phyloP scores from a whole-genome alignment of 169 alveolate species.

The Babesia gibsoni region DNA sequence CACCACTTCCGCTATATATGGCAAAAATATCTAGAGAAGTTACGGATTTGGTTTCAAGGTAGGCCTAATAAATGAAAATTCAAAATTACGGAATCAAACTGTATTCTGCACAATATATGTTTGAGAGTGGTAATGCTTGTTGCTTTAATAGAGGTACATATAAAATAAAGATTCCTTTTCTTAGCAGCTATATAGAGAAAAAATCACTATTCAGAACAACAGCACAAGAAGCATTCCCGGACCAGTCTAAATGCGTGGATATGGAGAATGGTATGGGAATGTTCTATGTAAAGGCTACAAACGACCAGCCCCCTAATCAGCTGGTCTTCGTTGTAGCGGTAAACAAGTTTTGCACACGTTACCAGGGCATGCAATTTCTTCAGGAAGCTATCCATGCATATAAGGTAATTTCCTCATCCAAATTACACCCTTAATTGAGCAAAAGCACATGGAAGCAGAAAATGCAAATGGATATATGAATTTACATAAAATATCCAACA shows the following conservation, averaged over 20 bases:
- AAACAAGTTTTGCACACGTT: constrained; percentile 53
- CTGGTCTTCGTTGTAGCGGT: constrained; percentile 61
- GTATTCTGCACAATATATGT: no score
- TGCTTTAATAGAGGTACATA: no score
- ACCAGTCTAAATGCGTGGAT: constrained; percentile 61
- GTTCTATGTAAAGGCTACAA: constrained; percentile 62
- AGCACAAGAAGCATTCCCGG: constrained; percentile 63
- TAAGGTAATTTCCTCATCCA: constrained; percentile 13
- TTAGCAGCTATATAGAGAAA: no score
- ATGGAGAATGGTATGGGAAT: constrained; percentile 67
- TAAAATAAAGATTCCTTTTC: no score
- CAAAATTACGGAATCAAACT: no score
- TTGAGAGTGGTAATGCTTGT: no score
- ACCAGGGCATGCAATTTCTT: constrained; percentile 57
- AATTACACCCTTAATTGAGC: neutral
- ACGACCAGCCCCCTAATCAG: constrained; percentile 51
- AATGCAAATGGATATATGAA: neutral
- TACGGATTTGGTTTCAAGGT: constrained; percentile 67
- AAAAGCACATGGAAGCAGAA: neutral
- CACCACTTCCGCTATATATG: constrained; percentile 53
- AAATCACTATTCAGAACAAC: constrained; percentile 32
- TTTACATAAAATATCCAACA: neutral
- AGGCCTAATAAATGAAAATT: no score
- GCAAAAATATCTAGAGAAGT: constrained; percentile 63
- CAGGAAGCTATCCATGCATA: constrained; percentile 58